Percentiles rank a stretch among this genome's conserved stretches.
phyloP scores from a whole-genome alignment of 2,329 filamentous ascomycete genomes.

The Tympanopsis confertula region DNA sequence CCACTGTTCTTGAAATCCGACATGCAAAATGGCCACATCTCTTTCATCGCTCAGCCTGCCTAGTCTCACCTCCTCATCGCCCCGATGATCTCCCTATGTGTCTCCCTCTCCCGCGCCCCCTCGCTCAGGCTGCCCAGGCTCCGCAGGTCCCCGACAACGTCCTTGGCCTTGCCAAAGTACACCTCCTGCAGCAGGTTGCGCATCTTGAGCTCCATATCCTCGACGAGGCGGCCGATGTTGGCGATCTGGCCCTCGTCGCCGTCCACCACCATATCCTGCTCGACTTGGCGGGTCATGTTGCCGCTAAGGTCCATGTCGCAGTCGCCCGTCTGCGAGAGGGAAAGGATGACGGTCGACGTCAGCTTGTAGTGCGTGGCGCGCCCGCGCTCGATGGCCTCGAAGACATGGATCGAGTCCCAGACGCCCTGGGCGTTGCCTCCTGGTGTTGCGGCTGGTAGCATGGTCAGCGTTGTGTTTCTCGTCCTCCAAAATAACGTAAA shows the following conservation, averaged over 20 bases:
- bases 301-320: slow-evolving; percentile 86
- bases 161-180: slow-evolving; percentile 98
- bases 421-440: slow-evolving; percentile 61
- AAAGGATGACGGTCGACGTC: slow-evolving; percentile 90
- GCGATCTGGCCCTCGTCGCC: slow-evolving; percentile 87
- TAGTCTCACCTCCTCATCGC: slow-evolving; percentile 28
- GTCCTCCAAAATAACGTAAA: neutral
- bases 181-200: slow-evolving; percentile 95
- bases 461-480: slow-evolving; percentile 1
- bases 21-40: no score
- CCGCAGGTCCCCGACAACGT: slow-evolving; percentile 88
- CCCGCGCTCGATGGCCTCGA: slow-evolving; percentile 87
- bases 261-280: slow-evolving; percentile 80
- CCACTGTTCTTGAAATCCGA: no score
- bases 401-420: slow-evolving; percentile 98
- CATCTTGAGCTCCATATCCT: slow-evolving; percentile 99
- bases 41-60: no score
- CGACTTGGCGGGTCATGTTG: slow-evolving; percentile 95
- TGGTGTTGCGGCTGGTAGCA: slow-evolving; percentile 57
- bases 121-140: slow-evolving; percentile 78
- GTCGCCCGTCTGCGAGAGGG: slow-evolving; percentile 58
- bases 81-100: slow-evolving; percentile 78
- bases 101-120: slow-evolving; percentile 69
- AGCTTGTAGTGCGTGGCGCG: slow-evolving; percentile 93
- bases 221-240: slow-evolving; percentile 86